Evolutionary conservation across 805 yeast genomes (phyloP).

Genomic region (Scheffersomyces stipitis): DNA sequence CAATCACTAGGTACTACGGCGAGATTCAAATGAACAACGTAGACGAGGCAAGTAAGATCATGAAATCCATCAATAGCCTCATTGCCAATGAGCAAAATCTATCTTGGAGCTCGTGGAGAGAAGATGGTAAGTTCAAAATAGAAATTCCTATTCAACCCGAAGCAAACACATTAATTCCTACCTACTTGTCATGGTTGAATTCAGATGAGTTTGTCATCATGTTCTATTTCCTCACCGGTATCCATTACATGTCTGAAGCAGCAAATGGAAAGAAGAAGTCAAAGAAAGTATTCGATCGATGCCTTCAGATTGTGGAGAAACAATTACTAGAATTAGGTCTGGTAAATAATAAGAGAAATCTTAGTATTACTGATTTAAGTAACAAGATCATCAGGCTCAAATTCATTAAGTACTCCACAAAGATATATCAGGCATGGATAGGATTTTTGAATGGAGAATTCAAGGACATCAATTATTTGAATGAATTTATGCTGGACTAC

Average conservation of each 20-base stretch:
- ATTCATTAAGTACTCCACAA: conserved; percentile 26
- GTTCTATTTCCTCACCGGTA: conserved; percentile 44
- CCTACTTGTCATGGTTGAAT: conserved; percentile 37
- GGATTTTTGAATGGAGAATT: conserved; percentile 31
- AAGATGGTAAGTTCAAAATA: conserved; percentile 14
- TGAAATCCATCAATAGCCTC: conserved; percentile 11
- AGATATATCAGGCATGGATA: conserved; percentile 37
- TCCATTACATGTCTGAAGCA: conserved; percentile 35
- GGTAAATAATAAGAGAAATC: conserved; percentile 4
- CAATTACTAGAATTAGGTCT: conserved; percentile 16
- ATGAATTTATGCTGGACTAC: conserved; percentile 35
- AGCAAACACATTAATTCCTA: background rate
- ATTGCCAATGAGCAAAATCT: conserved; percentile 13
- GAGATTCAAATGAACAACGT: conserved; percentile 11
- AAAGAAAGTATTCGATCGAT: conserved; percentile 34
- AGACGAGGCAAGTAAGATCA: conserved; percentile 7
- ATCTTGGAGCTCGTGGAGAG: conserved; percentile 20
- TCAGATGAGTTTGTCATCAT: conserved; percentile 42
- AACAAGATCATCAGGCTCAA: conserved; percentile 24
- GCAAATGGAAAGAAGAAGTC: conserved; percentile 35
- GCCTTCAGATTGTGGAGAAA: conserved; percentile 31
- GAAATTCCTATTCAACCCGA: conserved; percentile 1
- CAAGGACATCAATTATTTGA: conserved; percentile 19
- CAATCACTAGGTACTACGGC: conserved; percentile 11
- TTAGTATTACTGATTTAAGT: conserved; percentile 20